Evolutionary conservation across 352 stramenopile species (phyloP).

Genomic region (Phytopythium oedochilum): DNA sequence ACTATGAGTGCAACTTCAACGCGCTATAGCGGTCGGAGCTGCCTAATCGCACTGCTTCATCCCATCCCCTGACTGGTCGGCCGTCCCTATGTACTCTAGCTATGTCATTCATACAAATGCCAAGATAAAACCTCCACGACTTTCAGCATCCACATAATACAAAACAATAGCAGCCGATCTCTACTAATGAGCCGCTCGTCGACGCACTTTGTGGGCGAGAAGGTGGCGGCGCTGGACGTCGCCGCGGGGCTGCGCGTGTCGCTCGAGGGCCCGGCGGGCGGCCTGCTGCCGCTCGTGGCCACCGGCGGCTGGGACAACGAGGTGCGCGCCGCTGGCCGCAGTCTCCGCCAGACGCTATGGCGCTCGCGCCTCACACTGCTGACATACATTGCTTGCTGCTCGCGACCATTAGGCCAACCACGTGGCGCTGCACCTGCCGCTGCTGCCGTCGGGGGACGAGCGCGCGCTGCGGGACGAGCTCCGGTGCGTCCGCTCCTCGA

Average conservation of each 20-base stretch:
- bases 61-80: too few species aligned
- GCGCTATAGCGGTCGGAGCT: too few species aligned
- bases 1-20: too few species aligned
- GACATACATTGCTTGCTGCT: too few species aligned
- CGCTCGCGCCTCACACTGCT: too few species aligned
- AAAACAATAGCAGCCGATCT: too few species aligned
- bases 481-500: conserved; percentile 13
- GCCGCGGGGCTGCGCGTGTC: conserved; percentile 45
- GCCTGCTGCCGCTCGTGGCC: conserved; percentile 51
- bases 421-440: conserved; percentile 45
- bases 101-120: too few species aligned
- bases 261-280: conserved; percentile 20
- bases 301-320: conserved; percentile 56
- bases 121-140: too few species aligned
- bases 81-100: too few species aligned
- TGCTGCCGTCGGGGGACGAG: conserved; percentile 39
- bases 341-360: neutral
- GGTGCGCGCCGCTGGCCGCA: conserved; percentile 10
- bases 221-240: conserved; percentile 54
- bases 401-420: conserved; percentile 48
- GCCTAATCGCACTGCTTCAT: too few species aligned
- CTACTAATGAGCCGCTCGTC: conserved; percentile 19
- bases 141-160: too few species aligned
- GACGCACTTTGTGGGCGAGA: conserved; percentile 65
- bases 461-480: conserved; percentile 40